A percentile compares a stretch with the other conserved stretches of the same genome.
phyloP scores from a whole-genome alignment of 345 rosid genomes.

The Gossypium turneri region DNA sequence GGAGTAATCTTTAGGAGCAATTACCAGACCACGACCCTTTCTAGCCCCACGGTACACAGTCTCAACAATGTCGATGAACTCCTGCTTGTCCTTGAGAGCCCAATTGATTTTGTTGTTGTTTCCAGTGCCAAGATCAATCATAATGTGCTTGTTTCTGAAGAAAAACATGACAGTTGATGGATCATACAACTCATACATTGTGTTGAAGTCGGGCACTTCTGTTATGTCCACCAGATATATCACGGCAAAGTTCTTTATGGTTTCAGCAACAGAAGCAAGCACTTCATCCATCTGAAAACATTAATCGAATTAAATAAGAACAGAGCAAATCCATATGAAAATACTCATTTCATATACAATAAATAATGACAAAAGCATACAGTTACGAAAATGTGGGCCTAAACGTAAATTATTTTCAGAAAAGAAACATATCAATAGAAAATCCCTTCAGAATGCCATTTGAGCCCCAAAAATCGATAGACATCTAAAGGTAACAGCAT shows the following conservation, averaged over 20 bases:
- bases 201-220: constrained; percentile 91
- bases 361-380: neutral
- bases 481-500: neutral
- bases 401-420: neutral
- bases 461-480: too few species aligned
- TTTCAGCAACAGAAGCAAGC: constrained; percentile 58
- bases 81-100: constrained; percentile 98
- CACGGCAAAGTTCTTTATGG: constrained; percentile 89
- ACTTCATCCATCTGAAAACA: constrained; percentile 50
- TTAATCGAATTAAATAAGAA: neutral
- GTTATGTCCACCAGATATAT: constrained; percentile 89
- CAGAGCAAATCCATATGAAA: neutral
- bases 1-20: constrained; percentile 96
- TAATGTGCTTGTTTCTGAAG: constrained; percentile 24
- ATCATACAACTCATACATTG: constrained; percentile 80
- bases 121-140: constrained; percentile 97
- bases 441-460: neutral
- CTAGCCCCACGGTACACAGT: constrained; percentile 97
- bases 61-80: constrained; percentile 86
- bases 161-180: constrained; percentile 94
- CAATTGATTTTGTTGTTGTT: constrained; percentile 98
- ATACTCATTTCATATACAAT: neutral
- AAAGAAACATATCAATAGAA: neutral
- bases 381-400: neutral
- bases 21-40: constrained; percentile 91